Evolutionary conservation across 176 grass and related monocot genomes (phyloP).

Genomic region (Avena insularis): DNA sequence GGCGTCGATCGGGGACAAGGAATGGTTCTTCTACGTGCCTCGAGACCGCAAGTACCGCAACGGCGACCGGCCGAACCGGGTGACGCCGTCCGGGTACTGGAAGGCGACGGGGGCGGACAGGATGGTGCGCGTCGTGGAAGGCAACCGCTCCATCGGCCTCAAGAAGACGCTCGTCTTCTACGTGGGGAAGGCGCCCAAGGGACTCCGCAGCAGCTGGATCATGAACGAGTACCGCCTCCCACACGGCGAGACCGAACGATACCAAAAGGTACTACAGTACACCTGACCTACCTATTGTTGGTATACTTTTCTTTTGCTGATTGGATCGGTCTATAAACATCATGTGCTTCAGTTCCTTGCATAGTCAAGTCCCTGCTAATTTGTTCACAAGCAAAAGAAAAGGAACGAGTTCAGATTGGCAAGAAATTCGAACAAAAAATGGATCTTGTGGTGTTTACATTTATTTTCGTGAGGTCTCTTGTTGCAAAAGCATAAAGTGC

Average conservation of each 20-base stretch:
- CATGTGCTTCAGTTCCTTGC: background rate
- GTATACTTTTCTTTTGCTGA: background rate
- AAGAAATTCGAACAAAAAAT: background rate
- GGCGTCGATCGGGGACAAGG: conserved; percentile 85
- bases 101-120: conserved; percentile 81
- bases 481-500: conserved; percentile 32
- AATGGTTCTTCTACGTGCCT: conserved; percentile 98
- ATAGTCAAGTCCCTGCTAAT: background rate
- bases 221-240: conserved; percentile 99
- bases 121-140: conserved; percentile 69
- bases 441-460: background rate
- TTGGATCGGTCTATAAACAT: background rate
- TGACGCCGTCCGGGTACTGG: conserved; percentile 94
- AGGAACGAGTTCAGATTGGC: background rate
- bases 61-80: conserved; percentile 85
- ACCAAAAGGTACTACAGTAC: conserved; percentile 61
- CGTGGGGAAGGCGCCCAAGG: conserved; percentile 91
- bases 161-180: conserved; percentile 99
- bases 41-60: conserved; percentile 96
- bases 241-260: conserved; percentile 65
- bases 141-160: conserved; percentile 70
- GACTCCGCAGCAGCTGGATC: conserved; percentile 90
- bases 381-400: background rate
- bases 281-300: background rate
- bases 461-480: background rate